These are phyloP conservation scores for Mesembryanthemum crystallinum DNA, from an alignment of 148 eudicot species.

Conservation along the genomic window DNA sequence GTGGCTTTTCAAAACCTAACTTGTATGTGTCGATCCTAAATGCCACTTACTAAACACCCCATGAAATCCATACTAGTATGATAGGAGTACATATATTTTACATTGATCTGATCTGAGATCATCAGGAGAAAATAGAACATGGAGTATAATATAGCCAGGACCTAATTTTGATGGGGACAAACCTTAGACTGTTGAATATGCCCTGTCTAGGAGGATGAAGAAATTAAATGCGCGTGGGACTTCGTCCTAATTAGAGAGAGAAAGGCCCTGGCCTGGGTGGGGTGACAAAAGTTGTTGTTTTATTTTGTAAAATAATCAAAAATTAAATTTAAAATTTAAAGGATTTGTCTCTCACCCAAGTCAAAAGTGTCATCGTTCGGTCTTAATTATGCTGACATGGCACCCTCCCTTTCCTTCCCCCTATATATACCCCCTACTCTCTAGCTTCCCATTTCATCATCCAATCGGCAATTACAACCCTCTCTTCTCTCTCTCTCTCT, in stretches of 20 bases:
- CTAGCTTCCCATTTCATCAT: conserved; percentile 11
- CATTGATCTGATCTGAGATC: too few relatives aligned
- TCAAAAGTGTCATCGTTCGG: background rate
- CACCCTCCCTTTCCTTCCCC: conserved; percentile 14
- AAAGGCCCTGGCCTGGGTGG: background rate
- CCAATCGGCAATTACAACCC: too few relatives aligned
- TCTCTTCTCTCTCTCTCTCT: background rate
- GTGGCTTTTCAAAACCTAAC: too few relatives aligned
- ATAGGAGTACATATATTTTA: too few relatives aligned
- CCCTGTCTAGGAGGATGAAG: background rate
- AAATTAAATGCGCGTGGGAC: conserved; percentile 7
- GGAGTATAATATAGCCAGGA: background rate
- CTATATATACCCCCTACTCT: conserved; percentile 23
- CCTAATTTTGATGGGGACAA: background rate
- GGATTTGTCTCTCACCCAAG: background rate
- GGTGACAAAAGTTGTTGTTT: background rate
- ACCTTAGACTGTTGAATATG: background rate
- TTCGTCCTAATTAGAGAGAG: background rate
- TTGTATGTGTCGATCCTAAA: too few relatives aligned
- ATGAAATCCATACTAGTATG: too few relatives aligned
- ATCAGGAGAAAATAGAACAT: background rate
- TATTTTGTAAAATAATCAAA: background rate
- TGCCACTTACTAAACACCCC: too few relatives aligned
- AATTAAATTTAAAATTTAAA: too few relatives aligned
- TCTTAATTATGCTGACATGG: conserved; percentile 21